Evolutionary conservation across 2,329 filamentous ascomycete species (phyloP).

Genomic region (Shiraia bambusicola): DNA sequence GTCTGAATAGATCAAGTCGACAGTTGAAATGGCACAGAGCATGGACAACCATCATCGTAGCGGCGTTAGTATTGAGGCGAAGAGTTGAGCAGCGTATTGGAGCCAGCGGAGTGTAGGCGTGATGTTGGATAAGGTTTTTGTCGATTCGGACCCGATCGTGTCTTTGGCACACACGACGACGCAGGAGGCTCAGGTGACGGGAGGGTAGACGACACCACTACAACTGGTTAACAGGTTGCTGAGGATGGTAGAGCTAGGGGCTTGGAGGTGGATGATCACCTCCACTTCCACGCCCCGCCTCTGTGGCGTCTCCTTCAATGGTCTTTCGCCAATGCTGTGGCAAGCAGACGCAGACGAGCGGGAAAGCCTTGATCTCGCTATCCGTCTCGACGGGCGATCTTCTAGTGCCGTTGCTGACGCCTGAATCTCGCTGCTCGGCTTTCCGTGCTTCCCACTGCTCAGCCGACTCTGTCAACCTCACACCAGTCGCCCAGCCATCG

Average conservation of each 20-base stretch:
- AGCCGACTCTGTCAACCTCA: constrained; percentile 76
- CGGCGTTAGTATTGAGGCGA: constrained; percentile 32
- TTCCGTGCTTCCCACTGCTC: constrained; percentile 84
- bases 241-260: constrained; percentile 21
- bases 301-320: constrained; percentile 74
- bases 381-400: constrained; percentile 39
- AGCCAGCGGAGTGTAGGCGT: constrained; percentile 27
- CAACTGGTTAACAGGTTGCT: constrained; percentile 27
- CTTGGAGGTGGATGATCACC: constrained; percentile 37
- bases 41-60: constrained; percentile 35
- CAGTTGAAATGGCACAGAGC: constrained; percentile 23
- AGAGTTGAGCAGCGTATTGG: constrained; percentile 34
- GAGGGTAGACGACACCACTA: constrained; percentile 28
- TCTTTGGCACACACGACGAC: constrained; percentile 1
- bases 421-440: constrained; percentile 84
- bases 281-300: constrained; percentile 34
- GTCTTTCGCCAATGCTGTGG: constrained; percentile 97
- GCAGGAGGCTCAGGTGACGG: constrained; percentile 14
- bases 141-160: constrained; percentile 3
- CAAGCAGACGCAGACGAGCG: constrained; percentile 90
- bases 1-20: constrained; percentile 8
- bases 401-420: constrained; percentile 76
- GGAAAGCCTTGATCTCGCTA: constrained; percentile 96
- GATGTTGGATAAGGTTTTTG: constrained; percentile 6
- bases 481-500: constrained; percentile 95